Base-by-base conservation (phyloP, 148 eudicot genomes). In the Arctostaphylos glauca region DNA sequence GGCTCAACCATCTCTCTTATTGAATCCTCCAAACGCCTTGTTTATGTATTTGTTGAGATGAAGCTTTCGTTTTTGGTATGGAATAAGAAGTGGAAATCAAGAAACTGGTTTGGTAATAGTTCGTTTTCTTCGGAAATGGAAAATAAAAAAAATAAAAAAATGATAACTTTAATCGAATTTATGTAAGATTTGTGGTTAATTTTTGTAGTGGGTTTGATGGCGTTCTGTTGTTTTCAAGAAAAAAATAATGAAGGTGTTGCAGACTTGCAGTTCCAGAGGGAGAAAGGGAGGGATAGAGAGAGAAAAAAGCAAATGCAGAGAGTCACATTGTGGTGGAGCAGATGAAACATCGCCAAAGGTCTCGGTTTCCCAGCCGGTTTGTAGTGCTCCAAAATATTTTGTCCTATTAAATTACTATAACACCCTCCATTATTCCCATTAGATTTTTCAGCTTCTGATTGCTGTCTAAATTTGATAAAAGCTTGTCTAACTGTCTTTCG, bases 251-350 rank as follows among this genome's bases (percentile, higher is more conserved):
- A 75, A 54, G 54, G 44, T 3, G 19, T 53, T 43, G 79, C 73
- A 58, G 59, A n/a, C n/a, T 53, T 54, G 50, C 43, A 49, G 73
- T n/a, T n/a, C 43, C 41, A 9, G 80, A 18, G 41, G 23, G 48
- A 43, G 21, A 31, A 16, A 49, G 47, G 62, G 80, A 19, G 59
- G 3, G 64, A 48, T 52, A 49, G 48, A 10, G n/a, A 16, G 54
- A 25, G 9, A 23, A 5, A 25, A 19, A 25, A 64, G 60, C 16
- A 14, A 23, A 13, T 47, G 4, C 15, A 2, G 48, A 73, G 5
- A 12, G 72, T 59, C 81, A 60, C 72, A 60, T 79, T 60, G 70
- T 62, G 75, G 59, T 14, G 84, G 80, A 77, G 54, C 84, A 83
- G 80, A 77, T 67, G 13, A 60, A 48, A 31, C 25, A 6, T 78